A percentile compares a stretch with the other conserved stretches of the same genome.
Conservation (phyloP, 2,329 filamentous ascomycete species). For the Ophiostoma sp. region DNA sequence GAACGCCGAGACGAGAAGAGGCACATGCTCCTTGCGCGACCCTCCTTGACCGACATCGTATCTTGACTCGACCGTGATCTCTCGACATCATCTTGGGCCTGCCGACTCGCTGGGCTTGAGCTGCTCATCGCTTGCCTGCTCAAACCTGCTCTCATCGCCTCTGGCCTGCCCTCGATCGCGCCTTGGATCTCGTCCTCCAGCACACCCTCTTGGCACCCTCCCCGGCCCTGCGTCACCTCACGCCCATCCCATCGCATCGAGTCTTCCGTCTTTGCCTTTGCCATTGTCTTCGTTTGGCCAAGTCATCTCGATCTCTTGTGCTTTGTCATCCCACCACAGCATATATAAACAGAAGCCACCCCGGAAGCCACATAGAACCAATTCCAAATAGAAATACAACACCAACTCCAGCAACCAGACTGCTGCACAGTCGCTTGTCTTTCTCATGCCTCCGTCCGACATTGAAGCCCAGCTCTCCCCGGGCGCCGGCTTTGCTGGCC, state of each 20-base stretch:
- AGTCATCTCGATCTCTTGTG: neutral
- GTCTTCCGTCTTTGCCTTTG: neutral
- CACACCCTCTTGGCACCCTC: neutral
- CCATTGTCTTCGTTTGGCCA: neutral
- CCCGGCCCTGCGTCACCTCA: neutral
- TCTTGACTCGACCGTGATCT: neutral
- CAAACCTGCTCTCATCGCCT: slow-evolving; percentile 1
- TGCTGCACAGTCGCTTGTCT: neutral
- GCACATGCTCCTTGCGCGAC: neutral
- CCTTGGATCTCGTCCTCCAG: neutral
- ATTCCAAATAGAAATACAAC: neutral
- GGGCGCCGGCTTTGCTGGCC: neutral
- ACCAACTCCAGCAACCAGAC: neutral
- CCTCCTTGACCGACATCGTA: neutral
- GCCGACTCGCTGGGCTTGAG: neutral
- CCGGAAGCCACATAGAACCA: neutral
- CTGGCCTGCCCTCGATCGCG: neutral
- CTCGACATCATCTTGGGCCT: neutral
- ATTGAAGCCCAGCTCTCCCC: slow-evolving; percentile 8
- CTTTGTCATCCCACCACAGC: neutral
- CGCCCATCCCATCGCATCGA: neutral
- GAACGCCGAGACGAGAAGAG: neutral
- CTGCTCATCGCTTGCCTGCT: neutral
- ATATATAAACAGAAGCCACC: neutral
- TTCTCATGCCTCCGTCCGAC: slow-evolving; percentile 6